Evolutionary conservation across 2,329 filamentous ascomycete species (phyloP), one percentile per base, ranked within the genome.

Genomic region (Didymella pomorum): DNA sequence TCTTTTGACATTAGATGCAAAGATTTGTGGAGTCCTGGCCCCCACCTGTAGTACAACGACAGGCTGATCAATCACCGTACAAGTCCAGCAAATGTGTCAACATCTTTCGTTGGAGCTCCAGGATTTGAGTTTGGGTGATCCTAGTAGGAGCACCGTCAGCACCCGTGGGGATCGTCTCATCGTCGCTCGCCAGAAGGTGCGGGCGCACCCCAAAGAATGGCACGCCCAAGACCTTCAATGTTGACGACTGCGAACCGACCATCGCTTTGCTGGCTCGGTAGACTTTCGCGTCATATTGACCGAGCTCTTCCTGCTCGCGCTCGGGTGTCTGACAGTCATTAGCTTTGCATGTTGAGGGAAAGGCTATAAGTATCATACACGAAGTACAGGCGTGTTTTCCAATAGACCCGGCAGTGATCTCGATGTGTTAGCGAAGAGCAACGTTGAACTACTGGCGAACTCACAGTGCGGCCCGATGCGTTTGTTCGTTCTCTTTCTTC

Each of bases 261-360:
- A 90, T 89, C 11, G 84, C 79, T 39, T 76, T 75, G 49, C 84
- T 83, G 2, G 86, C 87, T 53, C 79, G 81, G 65, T 89, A 84
- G 16, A 90, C 84, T 68, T 90, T 90, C 51, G 76, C 74, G 63
- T 89, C 86, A 68, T 87, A 89, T 20, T 79, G 78, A 28, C 77
- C 71, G 8, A 90, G 74, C 71, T 90, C 87, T 46, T 80, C 78
- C 31, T 81, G 72, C 45, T 86, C 77, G 46, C 83, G 80, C 61
- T 83, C 76, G 8, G 74, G 72, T 26, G 79, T 81, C 77, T 82
- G 25, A 5, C 8, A 16, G 3, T 7, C 7, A 12, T 54, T 26
- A 54, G 51, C 35, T 29, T 39, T 16, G 20, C 14, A 3, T 3
- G 37, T 12, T 3, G 6, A 2, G 14, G 8, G 4, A 1, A 11